Conservation (phyloP, 1,284 basidiomycete species). For the Marasmius oreades region DNA sequence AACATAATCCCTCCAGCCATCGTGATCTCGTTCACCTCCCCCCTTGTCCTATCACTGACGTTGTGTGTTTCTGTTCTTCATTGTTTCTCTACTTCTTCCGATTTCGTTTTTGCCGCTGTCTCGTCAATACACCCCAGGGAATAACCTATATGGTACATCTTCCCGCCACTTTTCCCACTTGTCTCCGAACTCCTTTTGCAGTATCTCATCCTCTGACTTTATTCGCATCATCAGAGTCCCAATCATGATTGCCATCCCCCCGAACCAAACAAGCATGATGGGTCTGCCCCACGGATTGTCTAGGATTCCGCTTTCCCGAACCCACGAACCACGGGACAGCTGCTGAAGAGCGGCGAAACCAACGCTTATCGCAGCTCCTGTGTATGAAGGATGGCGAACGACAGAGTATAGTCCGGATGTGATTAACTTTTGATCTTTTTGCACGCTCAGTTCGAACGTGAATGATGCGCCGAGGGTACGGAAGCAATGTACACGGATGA, state of each 20-base stretch:
- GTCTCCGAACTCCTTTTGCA: conserved; percentile 30
- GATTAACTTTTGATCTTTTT: conserved; percentile 22
- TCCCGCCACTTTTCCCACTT: conserved; percentile 35
- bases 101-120: no score
- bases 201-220: conserved; percentile 34
- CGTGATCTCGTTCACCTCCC: no score
- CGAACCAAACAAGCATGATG: conserved; percentile 20
- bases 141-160: conserved; percentile 33
- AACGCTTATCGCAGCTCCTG: conserved; percentile 4
- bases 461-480: conserved; percentile 15
- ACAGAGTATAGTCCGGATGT: conserved; percentile 23
- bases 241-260: conserved; percentile 23
- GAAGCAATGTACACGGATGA: background rate
- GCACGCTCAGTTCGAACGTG: conserved; percentile 26
- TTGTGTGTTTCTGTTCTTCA: background rate
- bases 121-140: conserved; percentile 32
- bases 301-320: conserved; percentile 33
- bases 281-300: conserved; percentile 25
- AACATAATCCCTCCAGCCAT: no score
- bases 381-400: conserved; percentile 29
- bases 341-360: background rate
- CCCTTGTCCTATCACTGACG: background rate
- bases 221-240: conserved; percentile 31
- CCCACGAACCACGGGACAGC: conserved; percentile 31
- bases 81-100: background rate